Evolutionary conservation across 305 asterid species (phyloP).

Genomic region (Fraxinus ornus): DNA sequence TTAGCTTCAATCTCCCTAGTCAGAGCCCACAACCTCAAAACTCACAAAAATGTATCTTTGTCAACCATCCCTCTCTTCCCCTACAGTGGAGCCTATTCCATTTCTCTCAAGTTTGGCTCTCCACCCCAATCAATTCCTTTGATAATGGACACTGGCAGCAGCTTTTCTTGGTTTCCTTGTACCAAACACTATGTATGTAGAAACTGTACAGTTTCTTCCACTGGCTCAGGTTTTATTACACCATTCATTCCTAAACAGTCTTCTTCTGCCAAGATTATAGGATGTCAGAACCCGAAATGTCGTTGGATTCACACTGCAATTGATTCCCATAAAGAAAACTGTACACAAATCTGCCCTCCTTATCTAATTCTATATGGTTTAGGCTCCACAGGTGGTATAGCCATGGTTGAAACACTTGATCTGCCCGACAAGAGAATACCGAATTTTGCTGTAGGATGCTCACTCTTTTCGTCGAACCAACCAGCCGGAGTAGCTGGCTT

Average conservation of each 20-base stretch:
- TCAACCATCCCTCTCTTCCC: slow-evolving; percentile 61
- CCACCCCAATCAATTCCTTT: slow-evolving; percentile 71
- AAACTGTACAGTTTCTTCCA: slow-evolving; percentile 43
- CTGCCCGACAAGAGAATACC: slow-evolving; percentile 36
- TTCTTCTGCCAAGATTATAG: slow-evolving; percentile 62
- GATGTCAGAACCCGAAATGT: slow-evolving; percentile 73
- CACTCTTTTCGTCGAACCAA: slow-evolving; percentile 57
- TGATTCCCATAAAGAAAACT: slow-evolving; percentile 36
- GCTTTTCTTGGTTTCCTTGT: slow-evolving; percentile 87
- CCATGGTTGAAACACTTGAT: slow-evolving; percentile 61
- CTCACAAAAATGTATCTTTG: slow-evolving; percentile 34
- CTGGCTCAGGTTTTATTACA: slow-evolving; percentile 28
- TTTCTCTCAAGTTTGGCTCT: slow-evolving; percentile 76
- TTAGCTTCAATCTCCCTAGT: slow-evolving; percentile 58
- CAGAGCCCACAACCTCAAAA: slow-evolving; percentile 72
- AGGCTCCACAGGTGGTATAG: slow-evolving; percentile 75
- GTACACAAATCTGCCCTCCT: slow-evolving; percentile 73
- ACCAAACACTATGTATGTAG: slow-evolving; percentile 59
- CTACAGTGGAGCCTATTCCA: slow-evolving; percentile 73
- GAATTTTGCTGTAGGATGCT: slow-evolving; percentile 73
- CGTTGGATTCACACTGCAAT: slow-evolving; percentile 64
- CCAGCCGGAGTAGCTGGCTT: slow-evolving; percentile 90
- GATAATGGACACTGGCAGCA: slow-evolving; percentile 83
- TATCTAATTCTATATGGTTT: slow-evolving; percentile 65
- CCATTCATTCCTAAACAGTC: slow-evolving; percentile 68